phyloP scores from a whole-genome alignment of 1,284 basidiomycete genomes.

The Puccinia brachypodii region DNA sequence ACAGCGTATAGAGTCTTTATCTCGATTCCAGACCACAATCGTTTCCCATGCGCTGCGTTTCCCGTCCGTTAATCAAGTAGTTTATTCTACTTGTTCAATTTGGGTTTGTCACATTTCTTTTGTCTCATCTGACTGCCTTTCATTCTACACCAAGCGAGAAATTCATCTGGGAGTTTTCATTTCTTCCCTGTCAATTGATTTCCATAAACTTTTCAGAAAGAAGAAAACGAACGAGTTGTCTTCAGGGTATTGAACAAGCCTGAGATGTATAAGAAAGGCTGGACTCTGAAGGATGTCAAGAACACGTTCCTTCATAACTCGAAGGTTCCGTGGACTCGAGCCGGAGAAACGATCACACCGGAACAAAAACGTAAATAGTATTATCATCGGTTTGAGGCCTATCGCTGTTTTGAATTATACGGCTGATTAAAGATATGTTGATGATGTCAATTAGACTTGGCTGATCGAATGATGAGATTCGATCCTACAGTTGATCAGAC shows the following conservation, averaged over 20 bases:
- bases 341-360: not conserved
- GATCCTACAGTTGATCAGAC: conserved; percentile 79
- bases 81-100: conserved; percentile 45
- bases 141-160: conserved; percentile 59
- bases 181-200: conserved; percentile 77
- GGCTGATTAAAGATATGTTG: conserved; percentile 17
- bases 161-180: conserved; percentile 60
- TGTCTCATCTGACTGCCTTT: not conserved
- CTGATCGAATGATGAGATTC: conserved; percentile 75
- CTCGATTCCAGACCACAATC: conserved; percentile 86
- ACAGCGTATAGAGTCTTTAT: conserved; percentile 73
- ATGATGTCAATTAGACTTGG: conserved; percentile 62
- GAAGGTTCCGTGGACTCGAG: conserved; percentile 17
- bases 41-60: conserved; percentile 93
- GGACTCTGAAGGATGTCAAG: conserved; percentile 67
- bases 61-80: conserved; percentile 57
- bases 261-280: conserved; percentile 66
- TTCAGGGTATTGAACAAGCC: conserved; percentile 69
- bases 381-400: conserved; percentile 57
- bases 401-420: not conserved
- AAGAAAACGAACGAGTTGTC: conserved; percentile 86
- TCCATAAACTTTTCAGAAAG: conserved; percentile 91
- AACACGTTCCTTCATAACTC: conserved; percentile 62
- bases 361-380: conserved; percentile 58
- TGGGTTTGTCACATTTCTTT: conserved; percentile 22